Conservation (phyloP, 768 basidiomycete species). For the Hemileccinum rubropunctum region DNA sequence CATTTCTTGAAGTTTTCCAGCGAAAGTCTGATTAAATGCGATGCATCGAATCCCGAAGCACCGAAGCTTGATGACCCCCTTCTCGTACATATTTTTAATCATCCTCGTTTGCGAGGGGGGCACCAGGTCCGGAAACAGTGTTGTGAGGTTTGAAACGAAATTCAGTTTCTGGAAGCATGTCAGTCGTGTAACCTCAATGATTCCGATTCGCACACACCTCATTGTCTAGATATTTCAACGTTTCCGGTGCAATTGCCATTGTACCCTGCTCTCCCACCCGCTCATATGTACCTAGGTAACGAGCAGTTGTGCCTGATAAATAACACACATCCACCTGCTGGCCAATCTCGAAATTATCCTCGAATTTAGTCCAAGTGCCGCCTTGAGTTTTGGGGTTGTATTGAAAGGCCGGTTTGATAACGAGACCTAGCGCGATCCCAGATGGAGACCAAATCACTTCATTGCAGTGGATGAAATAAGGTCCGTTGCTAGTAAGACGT, state of each 20-base stretch:
- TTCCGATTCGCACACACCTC: constrained; percentile 5
- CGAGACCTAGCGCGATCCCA: constrained; percentile 24
- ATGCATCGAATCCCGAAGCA: constrained; percentile 27
- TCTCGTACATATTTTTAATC: constrained; percentile 27
- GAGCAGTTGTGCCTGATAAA: not conserved
- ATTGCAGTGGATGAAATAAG: constrained; percentile 8
- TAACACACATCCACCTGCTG: constrained; percentile 22
- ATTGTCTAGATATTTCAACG: constrained; percentile 9
- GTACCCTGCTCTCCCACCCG: constrained; percentile 8
- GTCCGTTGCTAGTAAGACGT: constrained; percentile 7
- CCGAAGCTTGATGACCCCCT: constrained; percentile 27
- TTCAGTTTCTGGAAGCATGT: constrained; percentile 18
- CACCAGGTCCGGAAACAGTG: constrained; percentile 19
- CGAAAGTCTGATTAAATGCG: constrained; percentile 14
- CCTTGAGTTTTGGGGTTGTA: constrained; percentile 22
- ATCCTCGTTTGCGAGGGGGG: constrained; percentile 24
- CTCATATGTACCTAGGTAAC: constrained; percentile 30
- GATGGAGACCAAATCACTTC: constrained; percentile 23
- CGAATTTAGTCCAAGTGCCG: constrained; percentile 17
- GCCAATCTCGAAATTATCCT: constrained; percentile 8
- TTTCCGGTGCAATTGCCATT: constrained; percentile 13
- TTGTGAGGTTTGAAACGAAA: constrained; percentile 15
- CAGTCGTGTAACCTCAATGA: too few relatives aligned
- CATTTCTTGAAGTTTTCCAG: constrained; percentile 9
- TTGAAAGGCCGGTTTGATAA: constrained; percentile 24